Percentiles rank a stretch among this genome's conserved stretches.
Conservation (phyloP, 2,329 filamentous ascomycete genomes). For the Xylariales sp. region DNA sequence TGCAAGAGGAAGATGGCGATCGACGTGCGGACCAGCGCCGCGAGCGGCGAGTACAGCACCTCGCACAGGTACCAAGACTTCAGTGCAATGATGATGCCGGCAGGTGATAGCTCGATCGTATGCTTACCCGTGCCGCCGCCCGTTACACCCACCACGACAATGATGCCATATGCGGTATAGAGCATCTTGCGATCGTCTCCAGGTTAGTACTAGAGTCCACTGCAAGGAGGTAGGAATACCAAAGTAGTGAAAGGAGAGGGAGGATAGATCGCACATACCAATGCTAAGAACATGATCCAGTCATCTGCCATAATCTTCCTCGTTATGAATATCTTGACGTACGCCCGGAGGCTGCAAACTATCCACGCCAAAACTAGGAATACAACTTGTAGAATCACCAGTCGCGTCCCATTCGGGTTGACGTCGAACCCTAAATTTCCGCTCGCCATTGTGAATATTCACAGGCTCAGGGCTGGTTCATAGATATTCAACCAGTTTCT, state of each 20-base stretch:
- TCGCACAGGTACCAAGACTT: slow-evolving; percentile 35
- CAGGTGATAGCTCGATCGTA: slow-evolving; percentile 12
- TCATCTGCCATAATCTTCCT: slow-evolving; percentile 41
- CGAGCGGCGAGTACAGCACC: slow-evolving; percentile 33
- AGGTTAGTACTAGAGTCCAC: too few relatives aligned
- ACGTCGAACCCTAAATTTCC: slow-evolving; percentile 16
- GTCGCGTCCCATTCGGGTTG: slow-evolving; percentile 16
- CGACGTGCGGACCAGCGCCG: slow-evolving; percentile 33
- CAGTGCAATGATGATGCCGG: slow-evolving; percentile 22
- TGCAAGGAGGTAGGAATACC: slow-evolving; percentile 3
- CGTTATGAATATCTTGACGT: slow-evolving; percentile 38
- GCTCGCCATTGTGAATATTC: background rate
- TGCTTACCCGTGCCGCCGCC: slow-evolving; percentile 23
- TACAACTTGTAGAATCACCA: slow-evolving; percentile 17
- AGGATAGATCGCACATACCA: slow-evolving; percentile 28
- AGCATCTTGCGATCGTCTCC: slow-evolving; percentile 24
- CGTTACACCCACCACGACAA: slow-evolving; percentile 27
- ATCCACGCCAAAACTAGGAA: slow-evolving; percentile 31
- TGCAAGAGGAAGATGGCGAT: slow-evolving; percentile 36
- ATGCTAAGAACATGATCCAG: slow-evolving; percentile 39
- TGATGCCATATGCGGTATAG: slow-evolving; percentile 26
- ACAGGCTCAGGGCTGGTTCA: too few relatives aligned
- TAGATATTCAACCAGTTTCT: too few relatives aligned
- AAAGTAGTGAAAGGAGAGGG: background rate
- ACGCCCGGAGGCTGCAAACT: slow-evolving; percentile 35